Evolutionary conservation across 768 basidiomycete genomes (phyloP), one percentile per base, ranked within the genome.

Genomic region (Vararia minispora): DNA sequence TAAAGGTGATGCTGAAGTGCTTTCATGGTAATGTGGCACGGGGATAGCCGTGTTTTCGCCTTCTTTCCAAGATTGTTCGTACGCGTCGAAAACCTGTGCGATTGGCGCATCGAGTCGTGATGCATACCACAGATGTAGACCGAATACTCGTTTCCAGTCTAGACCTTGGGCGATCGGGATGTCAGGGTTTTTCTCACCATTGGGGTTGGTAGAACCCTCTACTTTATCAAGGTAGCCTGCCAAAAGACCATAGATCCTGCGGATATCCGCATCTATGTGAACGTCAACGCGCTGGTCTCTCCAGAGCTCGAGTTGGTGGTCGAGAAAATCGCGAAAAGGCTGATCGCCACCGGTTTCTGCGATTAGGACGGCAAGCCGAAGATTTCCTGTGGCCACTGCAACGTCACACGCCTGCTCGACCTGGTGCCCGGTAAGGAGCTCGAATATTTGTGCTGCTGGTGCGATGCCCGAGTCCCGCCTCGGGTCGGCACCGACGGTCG

Each of bases 111-210:
- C 72, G 47, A 88, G 66, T 3, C 75, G 68, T 29, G 79, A 69
- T 1, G 76, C 77, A 55, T 79, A 97, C 95, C 95, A 99, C 23
- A 98, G 61, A 44, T 80, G 79, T 30, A 97, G 61, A 2, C 88
- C 95, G 53, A 98, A 86, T 1, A 80, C 79, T 14, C 90, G 76
- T 56, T 90, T 92, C 95, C 95, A 99, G 54, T 95, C 92, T 37
- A 97, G 58, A 0, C 75, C 83, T 37, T 77, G 63, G 13, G 76
- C 65, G 4, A 95, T 64, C 39, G 74, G 63, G 20, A 87, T 52
- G 39, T 80, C 76, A 10, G 64, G 55, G 52, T 67, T 68, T 32
- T 71, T 72, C 46, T 68, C 65, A 17, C 69, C 48, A 13, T 71
- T 74, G 20, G 64, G 63, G 3, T 71, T 71, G 43, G 60, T 66